phyloP scores from a whole-genome alignment of 1,284 basidiomycete genomes.

The Exobasidium cylindrosporum region DNA sequence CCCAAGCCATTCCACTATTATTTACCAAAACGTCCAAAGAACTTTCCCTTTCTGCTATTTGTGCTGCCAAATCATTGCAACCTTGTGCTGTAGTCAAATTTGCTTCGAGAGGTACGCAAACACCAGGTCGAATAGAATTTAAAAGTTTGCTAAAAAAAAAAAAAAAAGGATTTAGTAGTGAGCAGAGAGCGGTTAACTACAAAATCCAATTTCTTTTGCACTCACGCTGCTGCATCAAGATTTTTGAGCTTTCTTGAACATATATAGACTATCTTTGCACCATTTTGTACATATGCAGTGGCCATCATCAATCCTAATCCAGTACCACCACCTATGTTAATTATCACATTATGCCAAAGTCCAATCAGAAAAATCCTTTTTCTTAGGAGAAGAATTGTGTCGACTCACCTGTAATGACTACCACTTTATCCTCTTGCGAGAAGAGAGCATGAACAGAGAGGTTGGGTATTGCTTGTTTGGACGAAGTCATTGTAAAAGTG shows the following conservation, averaged over 20 bases:
- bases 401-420: background rate
- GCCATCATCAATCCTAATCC: conserved; percentile 19
- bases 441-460: conserved; percentile 10
- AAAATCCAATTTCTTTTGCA: background rate
- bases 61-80: conserved; percentile 15
- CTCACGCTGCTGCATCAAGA: conserved; percentile 11
- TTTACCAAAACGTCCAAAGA: conserved; percentile 17
- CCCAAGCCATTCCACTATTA: conserved; percentile 19
- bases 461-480: conserved; percentile 8
- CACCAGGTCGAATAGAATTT: conserved; percentile 7
- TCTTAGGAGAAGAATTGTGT: too few relatives aligned
- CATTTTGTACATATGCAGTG: conserved; percentile 20
- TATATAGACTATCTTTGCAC: conserved; percentile 21
- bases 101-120: conserved; percentile 14
- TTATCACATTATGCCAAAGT: background rate
- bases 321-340: conserved; percentile 20
- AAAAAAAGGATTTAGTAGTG: background rate
- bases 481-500: background rate
- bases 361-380: too few relatives aligned
- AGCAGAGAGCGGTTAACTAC: background rate
- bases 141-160: conserved; percentile 3
- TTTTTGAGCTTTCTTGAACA: conserved; percentile 17
- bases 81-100: conserved; percentile 15
- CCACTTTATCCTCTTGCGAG: conserved; percentile 14
- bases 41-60: conserved; percentile 13